Base-by-base conservation (phyloP, 768 basidiomycete genomes). In the Hypholoma sublateritium region DNA sequence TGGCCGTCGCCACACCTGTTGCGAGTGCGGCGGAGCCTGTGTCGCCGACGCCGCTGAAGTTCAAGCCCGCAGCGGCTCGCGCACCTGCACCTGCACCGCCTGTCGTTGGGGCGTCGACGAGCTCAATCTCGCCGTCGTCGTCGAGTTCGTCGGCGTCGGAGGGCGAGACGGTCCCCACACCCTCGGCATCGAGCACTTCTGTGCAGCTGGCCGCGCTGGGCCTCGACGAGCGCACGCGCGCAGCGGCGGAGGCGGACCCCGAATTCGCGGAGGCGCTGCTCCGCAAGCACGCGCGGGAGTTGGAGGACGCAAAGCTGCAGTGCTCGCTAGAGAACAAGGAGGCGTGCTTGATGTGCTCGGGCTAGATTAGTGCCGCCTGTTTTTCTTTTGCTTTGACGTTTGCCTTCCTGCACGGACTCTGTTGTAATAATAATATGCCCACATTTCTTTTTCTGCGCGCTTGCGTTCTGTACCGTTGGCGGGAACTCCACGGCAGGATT, bases 281-380 rank as follows among this genome's bases (percentile, higher is more conserved):
- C 62, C 76, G 88, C 48, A 85, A 86, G 66, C 80, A 81, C 61
- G 84, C 87, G 50, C 82, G 88, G 16, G 87, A 93, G 73, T 73
- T 85, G 3, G 95, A 91, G 70, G 87, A 91, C 57, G 95, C 87
- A 5, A 87, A 88, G 74, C 70, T 95, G 56, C 72, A 82, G 69
- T 96, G 95, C 67, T 92, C 91, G 60, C 64, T 96, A 48, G 93
- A 95, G 71, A 96, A 96, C 74, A 95, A 95, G 79, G 94, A 96
- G 53, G 92, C 90, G 1, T 96, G 93, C 68, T 65, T 94, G 69
- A 95, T 95, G 92, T 94, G 92, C 75, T 93, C 91, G 58, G 89
- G 87, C 53, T 92, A 41, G 17, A 32, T 32, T 32, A 32, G 28
- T 5, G 17, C 17, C 12, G 17, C 39, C 39, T 41, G 1, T 13